Evolutionary conservation across 2,329 filamentous ascomycete genomes (phyloP), one percentile per base, ranked within the genome.

Genomic region (Aspergillus sp.): DNA sequence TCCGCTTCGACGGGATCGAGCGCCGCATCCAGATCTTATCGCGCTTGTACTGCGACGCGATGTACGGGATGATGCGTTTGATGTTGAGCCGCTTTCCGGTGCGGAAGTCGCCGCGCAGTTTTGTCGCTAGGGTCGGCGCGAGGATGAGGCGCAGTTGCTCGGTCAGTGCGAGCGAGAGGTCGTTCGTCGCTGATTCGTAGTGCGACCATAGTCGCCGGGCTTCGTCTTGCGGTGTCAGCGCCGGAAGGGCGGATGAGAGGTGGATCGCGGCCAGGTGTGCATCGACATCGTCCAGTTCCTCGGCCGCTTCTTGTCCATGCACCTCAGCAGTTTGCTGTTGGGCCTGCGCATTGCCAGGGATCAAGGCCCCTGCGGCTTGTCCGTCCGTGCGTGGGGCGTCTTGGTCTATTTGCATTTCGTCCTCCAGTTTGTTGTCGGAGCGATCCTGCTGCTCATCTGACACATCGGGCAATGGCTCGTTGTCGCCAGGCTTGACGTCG

Each of bases 21-120:
- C 93, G 79, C 10, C 93, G 82, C 81, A 98, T 93, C 91, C 91
- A 99, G 63, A 99, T 99, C 71, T 98, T 98, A 74, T 99, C 91
- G 39, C 91, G 84, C 70, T 95, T 96, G 72, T 95, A 98, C 55
- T 83, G 81, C 0, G 88, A 96, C 1, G 93, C 91, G 48, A 99
- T 96, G 65, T 98, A 99, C 0, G 93, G 91, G 51, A 99, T 98
- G 63, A 99, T 98, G 47, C 89, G 86, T 64, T 96, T 96, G 68
- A 99, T 94, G 63, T 96, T 98, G 49, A 99, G 84, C 0, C 91
- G 82, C 60, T 99, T 98, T 42, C 91, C 91, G 0, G 91, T 98
- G 46, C 91, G 84, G 73, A 93, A 96, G 46, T 93, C 86, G 26
- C 91, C 91, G 2, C 89, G 88, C 41, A 98, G 82, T 54, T 96